These are phyloP conservation scores for Aspergillus taichungensis DNA, from an alignment of 495 filamentous ascomycete species.

Conservation along the genomic window DNA sequence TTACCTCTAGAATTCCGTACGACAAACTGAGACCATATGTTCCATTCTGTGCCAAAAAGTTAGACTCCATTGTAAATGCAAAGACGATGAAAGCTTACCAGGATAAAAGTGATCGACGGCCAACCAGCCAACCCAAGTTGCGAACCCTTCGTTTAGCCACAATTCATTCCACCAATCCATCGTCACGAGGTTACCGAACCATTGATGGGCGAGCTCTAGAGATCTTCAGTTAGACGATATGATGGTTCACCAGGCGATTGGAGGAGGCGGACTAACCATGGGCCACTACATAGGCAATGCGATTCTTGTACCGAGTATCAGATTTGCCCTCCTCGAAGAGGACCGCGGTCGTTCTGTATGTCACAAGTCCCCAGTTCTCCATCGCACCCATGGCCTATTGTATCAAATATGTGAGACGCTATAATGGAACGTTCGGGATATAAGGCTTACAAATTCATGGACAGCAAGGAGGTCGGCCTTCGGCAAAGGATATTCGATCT, in stretches of 20 bases:
- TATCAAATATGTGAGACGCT: conserved; percentile 21
- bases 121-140: conserved; percentile 96
- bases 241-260: background rate
- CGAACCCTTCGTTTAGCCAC: conserved; percentile 96
- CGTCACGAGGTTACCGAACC: conserved; percentile 92
- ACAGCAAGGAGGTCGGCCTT: conserved; percentile 94
- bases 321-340: conserved; percentile 88
- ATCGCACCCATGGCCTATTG: conserved; percentile 59
- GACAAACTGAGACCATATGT: conserved; percentile 93
- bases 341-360: conserved; percentile 88
- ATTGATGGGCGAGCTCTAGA: conserved; percentile 86
- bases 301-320: conserved; percentile 77
- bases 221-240: conserved; percentile 6
- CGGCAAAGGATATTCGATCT: conserved; percentile 89
- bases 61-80: background rate
- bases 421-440: background rate
- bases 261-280: conserved; percentile 39
- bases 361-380: conserved; percentile 93
- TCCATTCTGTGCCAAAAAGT: conserved; percentile 54
- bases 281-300: conserved; percentile 89
- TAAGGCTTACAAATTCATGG: conserved; percentile 77
- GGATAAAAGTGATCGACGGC: conserved; percentile 87
- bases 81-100: conserved; percentile 26
- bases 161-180: conserved; percentile 87
- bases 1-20: conserved; percentile 55